Base-by-base conservation (phyloP, 192 early-diverging fungal species). In the Backusella macrospora region DNA sequence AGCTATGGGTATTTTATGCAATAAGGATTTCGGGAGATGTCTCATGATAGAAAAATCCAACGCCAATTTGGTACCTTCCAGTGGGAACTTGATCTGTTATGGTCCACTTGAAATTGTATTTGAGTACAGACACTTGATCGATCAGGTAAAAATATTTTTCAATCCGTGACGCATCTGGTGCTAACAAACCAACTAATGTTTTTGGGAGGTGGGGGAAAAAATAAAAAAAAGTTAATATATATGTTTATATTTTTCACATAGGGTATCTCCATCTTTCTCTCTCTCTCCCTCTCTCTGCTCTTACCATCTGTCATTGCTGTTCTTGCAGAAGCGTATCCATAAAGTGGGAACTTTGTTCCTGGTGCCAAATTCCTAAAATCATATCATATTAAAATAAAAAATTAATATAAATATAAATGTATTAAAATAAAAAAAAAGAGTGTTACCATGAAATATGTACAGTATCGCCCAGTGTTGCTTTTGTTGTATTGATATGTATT, bases 311-410 rank as follows among this genome's bases (percentile, higher is more conserved):
- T 72, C 29, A 52, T 44, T 43, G 55, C 70, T 18, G 70, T 49
- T 43, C 43, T 72, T 62, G 70, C 70, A 42, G 70, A 52, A 23
- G 70, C 70, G 34, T 72, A 72, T 12, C 70, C 70, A 62, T 72
- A 72, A 59, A 72, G 39, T 23, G 70, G 70, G 16, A 34, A 62
- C 40, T 55, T n/a, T 7, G 70, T 72, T 23, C 62, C 52, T 43
- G 70, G 52, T 29, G 44, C 70, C 14, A 72, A 34, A 26, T 59
- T 39, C 70, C 70, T 72, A 72, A 62, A 34, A 34, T 34, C 29
- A 34, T 34, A 34, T 34, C 0, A 34, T 34, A 34, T 1, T 34
- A 34, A 34, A 34, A 23, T 9, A 0, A 2, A 16, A 3, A 23
- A 26, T 26, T 59, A 23, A 59, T 59, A 26, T 59, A 26, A 59